A percentile compares a stretch with the other conserved stretches of the same genome.
Evolutionary conservation across 208 protist species (phyloP).

Genomic region (Leishmania arabica): DNA sequence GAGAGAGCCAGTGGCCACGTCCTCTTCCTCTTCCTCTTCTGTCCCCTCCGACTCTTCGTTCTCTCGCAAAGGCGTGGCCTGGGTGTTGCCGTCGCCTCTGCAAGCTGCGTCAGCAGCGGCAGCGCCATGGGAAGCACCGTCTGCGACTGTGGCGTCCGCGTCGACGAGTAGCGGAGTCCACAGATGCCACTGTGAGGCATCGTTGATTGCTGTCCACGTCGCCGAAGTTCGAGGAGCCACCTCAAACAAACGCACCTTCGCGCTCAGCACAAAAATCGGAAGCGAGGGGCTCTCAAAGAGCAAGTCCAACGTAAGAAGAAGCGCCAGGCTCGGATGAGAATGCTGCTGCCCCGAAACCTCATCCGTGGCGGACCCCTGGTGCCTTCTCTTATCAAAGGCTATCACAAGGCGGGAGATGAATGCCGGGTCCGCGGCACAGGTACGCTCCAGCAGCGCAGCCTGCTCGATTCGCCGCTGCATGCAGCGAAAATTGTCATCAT

Average conservation of each 20-base stretch:
- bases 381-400: constrained; percentile 10
- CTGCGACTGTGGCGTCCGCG: neutral
- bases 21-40: constrained; percentile 24
- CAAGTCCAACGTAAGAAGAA: constrained; percentile 78
- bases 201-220: neutral
- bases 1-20: constrained; percentile 16
- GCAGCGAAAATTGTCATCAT: constrained; percentile 48
- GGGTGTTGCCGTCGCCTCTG: constrained; percentile 4
- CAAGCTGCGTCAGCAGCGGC: neutral
- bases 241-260: constrained; percentile 63
- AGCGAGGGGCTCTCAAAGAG: constrained; percentile 67
- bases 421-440: constrained; percentile 20
- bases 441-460: constrained; percentile 54
- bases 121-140: neutral
- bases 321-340: constrained; percentile 10
- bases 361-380: neutral
- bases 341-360: neutral
- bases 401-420: constrained; percentile 44
- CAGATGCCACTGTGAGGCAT: constrained; percentile 14
- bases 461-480: constrained; percentile 51
- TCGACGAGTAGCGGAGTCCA: constrained; percentile 39
- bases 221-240: constrained; percentile 9
- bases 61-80: neutral
- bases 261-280: constrained; percentile 78
- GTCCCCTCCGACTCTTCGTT: constrained; percentile 12